These are phyloP conservation scores for Arthroderma sp. DNA, from an alignment of 2,329 filamentous ascomycete species.

Conservation along the genomic window DNA sequence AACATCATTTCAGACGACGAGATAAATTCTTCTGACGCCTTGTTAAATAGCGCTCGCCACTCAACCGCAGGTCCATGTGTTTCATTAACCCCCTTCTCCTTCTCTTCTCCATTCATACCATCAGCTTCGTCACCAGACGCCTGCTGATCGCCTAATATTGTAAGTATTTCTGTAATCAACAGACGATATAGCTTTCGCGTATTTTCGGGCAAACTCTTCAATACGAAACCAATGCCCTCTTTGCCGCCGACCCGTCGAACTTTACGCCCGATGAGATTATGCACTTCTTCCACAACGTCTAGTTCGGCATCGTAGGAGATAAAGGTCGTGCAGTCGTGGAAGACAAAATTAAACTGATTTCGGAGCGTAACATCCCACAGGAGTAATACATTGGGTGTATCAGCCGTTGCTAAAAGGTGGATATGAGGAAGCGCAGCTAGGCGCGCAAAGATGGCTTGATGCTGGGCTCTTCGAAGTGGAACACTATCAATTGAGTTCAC, in stretches of 20 bases:
- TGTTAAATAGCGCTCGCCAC: constrained; percentile 84
- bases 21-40: constrained; percentile 92
- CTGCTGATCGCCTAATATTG: constrained; percentile 44
- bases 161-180: constrained; percentile 70
- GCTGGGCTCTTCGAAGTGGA: constrained; percentile 55
- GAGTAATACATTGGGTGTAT: constrained; percentile 75
- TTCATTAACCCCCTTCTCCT: constrained; percentile 18
- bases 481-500: constrained; percentile 79
- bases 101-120: constrained; percentile 32
- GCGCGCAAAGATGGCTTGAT: constrained; percentile 61
- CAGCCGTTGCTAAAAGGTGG: constrained; percentile 64
- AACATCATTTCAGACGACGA: constrained; percentile 95
- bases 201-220: constrained; percentile 83
- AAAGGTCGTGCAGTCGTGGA: constrained; percentile 92
- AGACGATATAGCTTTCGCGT: constrained; percentile 77
- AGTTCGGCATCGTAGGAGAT: constrained; percentile 58
- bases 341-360: constrained; percentile 70
- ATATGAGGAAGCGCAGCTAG: constrained; percentile 63
- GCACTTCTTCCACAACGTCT: constrained; percentile 80
- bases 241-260: constrained; percentile 70
- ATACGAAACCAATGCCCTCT: constrained; percentile 81
- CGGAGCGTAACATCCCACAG: constrained; percentile 84
- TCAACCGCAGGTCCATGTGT: constrained; percentile 53
- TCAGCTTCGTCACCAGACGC: constrained; percentile 39
- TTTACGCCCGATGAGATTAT: constrained; percentile 70